Conservation (phyloP, 257 asterid genomes). For the Mitragyna speciosa region DNA sequence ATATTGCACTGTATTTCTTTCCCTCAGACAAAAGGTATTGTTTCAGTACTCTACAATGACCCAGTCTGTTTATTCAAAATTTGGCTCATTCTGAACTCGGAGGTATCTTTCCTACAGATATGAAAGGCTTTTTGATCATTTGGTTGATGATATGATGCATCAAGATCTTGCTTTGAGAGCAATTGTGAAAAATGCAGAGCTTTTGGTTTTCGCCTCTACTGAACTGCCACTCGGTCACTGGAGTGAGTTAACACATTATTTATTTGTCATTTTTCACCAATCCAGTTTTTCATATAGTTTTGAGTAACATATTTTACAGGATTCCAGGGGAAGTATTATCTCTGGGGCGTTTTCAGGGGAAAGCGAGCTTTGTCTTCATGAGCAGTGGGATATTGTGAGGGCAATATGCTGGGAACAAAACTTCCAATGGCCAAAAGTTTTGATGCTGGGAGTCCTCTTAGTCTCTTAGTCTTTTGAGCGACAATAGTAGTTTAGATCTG, state of each 20-base stretch:
- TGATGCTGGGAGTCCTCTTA: conserved; percentile 22
- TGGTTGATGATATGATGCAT: conserved; percentile 55
- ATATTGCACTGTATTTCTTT: conserved; percentile 78
- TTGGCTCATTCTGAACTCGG: background rate
- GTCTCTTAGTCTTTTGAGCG: conserved; percentile 26
- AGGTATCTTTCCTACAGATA: conserved; percentile 31
- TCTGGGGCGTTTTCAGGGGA: conserved; percentile 82
- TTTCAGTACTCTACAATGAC: background rate
- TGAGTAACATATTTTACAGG: conserved; percentile 39
- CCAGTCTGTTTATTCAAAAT: background rate
- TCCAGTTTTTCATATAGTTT: background rate
- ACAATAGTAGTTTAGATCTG: conserved; percentile 25
- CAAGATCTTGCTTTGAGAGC: conserved; percentile 65
- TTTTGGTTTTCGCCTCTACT: conserved; percentile 66
- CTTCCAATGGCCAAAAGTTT: background rate
- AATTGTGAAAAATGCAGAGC: conserved; percentile 59
- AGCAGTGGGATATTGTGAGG: conserved; percentile 3
- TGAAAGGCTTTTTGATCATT: conserved; percentile 42
- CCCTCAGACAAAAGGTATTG: conserved; percentile 51
- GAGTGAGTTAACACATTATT: conserved; percentile 50
- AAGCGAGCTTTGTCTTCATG: conserved; percentile 25
- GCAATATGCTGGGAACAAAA: background rate
- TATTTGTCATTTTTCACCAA: background rate
- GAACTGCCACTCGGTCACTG: conserved; percentile 62
- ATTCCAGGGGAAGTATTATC: conserved; percentile 54